phyloP scores from a whole-genome alignment of 2,329 filamentous ascomycete species.

The Neurospora crassa region DNA sequence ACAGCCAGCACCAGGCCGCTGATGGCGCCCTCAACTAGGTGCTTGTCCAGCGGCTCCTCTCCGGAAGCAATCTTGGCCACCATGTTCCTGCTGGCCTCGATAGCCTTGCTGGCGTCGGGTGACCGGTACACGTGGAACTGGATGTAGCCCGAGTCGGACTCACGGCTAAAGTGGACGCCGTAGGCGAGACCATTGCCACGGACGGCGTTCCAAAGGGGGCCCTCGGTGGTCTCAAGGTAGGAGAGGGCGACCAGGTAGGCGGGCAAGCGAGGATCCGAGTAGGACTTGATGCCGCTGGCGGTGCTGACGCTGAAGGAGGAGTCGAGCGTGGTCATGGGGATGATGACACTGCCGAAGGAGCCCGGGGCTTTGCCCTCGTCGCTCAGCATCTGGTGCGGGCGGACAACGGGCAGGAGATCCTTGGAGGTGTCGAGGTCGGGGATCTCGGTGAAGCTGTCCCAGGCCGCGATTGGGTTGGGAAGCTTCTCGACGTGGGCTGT shows the following conservation, averaged over 20 bases:
- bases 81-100: slow-evolving; percentile 63
- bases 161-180: slow-evolving; percentile 68
- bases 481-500: slow-evolving; percentile 72
- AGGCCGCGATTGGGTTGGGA: slow-evolving; percentile 64
- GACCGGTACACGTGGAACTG: slow-evolving; percentile 85
- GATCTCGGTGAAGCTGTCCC: slow-evolving; percentile 54
- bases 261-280: slow-evolving; percentile 67
- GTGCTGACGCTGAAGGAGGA: slow-evolving; percentile 80
- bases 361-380: slow-evolving; percentile 67
- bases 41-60: slow-evolving; percentile 60
- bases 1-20: slow-evolving; percentile 79
- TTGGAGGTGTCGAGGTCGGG: slow-evolving; percentile 37
- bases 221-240: slow-evolving; percentile 89
- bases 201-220: slow-evolving; percentile 87
- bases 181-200: slow-evolving; percentile 92
- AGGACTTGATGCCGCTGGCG: slow-evolving; percentile 63
- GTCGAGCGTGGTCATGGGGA: slow-evolving; percentile 88
- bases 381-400: slow-evolving; percentile 62
- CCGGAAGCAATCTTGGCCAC: slow-evolving; percentile 68
- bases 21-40: slow-evolving; percentile 82
- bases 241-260: slow-evolving; percentile 79
- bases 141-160: slow-evolving; percentile 69
- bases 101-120: slow-evolving; percentile 81
- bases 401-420: slow-evolving; percentile 60
- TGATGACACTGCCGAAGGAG: slow-evolving; percentile 61